Conservation (phyloP, 2,329 filamentous ascomycete species). For the Arthrobotrys conoides region DNA sequence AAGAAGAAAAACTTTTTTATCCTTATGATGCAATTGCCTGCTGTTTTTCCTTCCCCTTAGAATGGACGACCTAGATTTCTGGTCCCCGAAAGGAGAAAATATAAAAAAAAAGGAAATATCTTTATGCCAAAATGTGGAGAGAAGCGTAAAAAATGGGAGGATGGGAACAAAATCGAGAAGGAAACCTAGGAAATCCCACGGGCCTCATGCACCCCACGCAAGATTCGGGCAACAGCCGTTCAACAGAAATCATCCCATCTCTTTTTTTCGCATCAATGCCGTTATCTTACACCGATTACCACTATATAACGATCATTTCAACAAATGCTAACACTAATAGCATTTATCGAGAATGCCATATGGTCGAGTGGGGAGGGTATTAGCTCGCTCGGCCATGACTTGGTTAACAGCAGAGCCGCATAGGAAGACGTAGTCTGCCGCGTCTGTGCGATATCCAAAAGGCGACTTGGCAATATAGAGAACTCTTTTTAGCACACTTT, state of each 20-base stretch:
- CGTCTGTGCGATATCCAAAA: slow-evolving; percentile 56
- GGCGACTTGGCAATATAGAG: slow-evolving; percentile 59
- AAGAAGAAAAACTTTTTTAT: slow-evolving; percentile 6
- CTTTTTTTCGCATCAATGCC: slow-evolving; percentile 19
- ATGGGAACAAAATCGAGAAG: slow-evolving; percentile 11
- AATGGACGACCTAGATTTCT: slow-evolving; percentile 3
- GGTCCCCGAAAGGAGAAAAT: slow-evolving; percentile 16
- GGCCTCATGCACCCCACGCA: slow-evolving; percentile 38
- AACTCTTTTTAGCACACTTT: slow-evolving; percentile 53
- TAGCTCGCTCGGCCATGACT: slow-evolving; percentile 52
- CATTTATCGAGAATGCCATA: slow-evolving; percentile 58
- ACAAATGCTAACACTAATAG: slow-evolving; percentile 5
- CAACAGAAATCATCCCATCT: slow-evolving; percentile 11
- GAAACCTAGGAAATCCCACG: slow-evolving; percentile 22
- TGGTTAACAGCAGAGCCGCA: slow-evolving; percentile 58
- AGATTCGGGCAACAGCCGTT: slow-evolving; percentile 36
- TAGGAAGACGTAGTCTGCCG: slow-evolving; percentile 57
- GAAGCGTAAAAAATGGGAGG: slow-evolving; percentile 18
- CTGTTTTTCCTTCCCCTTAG: slow-evolving; percentile 2
- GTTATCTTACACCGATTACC: slow-evolving; percentile 10
- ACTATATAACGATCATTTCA: slow-evolving; percentile 1
- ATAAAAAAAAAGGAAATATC: slow-evolving; percentile 37
- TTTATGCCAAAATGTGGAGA: slow-evolving; percentile 28
- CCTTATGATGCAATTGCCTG: slow-evolving; percentile 50
- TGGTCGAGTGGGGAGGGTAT: slow-evolving; percentile 52